A percentile compares a stretch with the other conserved stretches of the same genome.
These are phyloP conservation scores for Tephrocybe rancida DNA, from an alignment of 768 basidiomycete genomes.

Conservation along the genomic window DNA sequence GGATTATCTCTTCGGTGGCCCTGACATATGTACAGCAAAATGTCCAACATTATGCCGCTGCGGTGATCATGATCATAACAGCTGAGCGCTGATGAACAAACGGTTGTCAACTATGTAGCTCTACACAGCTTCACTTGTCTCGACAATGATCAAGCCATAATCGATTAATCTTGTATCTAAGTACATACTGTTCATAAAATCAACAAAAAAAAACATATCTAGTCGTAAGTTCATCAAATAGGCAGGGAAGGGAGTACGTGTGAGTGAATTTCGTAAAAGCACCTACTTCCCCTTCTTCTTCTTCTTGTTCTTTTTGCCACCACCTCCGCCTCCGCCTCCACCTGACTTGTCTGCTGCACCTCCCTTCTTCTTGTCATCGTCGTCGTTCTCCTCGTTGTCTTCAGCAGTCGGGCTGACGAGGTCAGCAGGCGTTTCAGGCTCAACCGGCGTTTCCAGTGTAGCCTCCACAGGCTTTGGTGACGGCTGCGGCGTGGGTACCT, in stretches of 20 bases:
- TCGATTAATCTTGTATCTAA: too few species aligned
- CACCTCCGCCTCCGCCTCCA: conserved; percentile 7
- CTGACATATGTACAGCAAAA: too few species aligned
- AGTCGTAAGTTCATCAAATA: conserved; percentile 1
- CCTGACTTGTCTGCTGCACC: conserved; percentile 16
- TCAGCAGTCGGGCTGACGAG: conserved; percentile 13
- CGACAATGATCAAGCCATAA: too few species aligned
- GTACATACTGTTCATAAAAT: neutral
- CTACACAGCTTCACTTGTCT: too few species aligned
- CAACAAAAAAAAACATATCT: neutral
- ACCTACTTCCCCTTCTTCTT: conserved; percentile 25
- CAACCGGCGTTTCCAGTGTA: neutral
- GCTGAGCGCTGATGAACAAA: too few species aligned
- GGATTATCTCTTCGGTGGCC: too few species aligned
- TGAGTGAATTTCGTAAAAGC: neutral
- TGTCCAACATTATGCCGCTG: too few species aligned
- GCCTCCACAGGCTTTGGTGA: conserved; percentile 1
- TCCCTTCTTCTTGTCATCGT: conserved; percentile 16
- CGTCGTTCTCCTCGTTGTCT: conserved; percentile 18
- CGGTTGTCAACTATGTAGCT: too few species aligned
- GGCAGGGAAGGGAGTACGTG: neutral
- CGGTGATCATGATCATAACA: too few species aligned
- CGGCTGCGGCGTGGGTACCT: neutral
- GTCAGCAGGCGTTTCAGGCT: conserved; percentile 13
- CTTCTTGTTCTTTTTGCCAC: conserved; percentile 15